phyloP scores from a whole-genome alignment of 2,329 filamentous ascomycete genomes.

The Talaromyces sp. region DNA sequence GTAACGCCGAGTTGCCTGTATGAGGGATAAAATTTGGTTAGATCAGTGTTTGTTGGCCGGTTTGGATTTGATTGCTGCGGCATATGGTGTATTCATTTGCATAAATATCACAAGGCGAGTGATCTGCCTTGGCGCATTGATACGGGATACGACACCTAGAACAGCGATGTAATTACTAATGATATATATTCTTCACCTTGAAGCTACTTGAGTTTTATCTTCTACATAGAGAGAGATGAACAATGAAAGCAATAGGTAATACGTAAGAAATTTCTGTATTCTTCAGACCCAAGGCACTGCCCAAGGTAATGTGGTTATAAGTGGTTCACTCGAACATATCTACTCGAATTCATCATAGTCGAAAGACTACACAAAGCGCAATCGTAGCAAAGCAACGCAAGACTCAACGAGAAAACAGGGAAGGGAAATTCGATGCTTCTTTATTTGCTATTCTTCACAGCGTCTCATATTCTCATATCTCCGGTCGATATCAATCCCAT shows the following conservation, averaged over 20 bases:
- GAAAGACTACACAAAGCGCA: neutral
- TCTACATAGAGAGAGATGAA: too few species aligned
- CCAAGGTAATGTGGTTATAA: too few species aligned
- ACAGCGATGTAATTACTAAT: constrained; percentile 27
- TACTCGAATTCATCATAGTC: neutral
- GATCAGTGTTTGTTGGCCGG: too few species aligned
- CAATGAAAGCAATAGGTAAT: too few species aligned
- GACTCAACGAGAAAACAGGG: constrained; percentile 1
- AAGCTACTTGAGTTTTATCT: neutral
- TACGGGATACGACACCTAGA: neutral
- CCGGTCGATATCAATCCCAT: constrained; percentile 7
- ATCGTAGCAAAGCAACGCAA: neutral
- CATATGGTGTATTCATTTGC: too few species aligned
- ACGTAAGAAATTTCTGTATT: too few species aligned
- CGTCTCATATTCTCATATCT: constrained; percentile 23
- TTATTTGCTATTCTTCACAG: constrained; percentile 29
- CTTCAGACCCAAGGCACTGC: too few species aligned
- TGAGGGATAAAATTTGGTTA: too few species aligned
- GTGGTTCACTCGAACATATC: too few species aligned
- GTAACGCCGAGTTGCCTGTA: constrained; percentile 69
- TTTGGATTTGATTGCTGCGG: neutral
- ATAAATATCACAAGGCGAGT: too few species aligned
- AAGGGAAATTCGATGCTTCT: constrained; percentile 19
- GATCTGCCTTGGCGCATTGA: neutral
- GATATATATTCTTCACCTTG: constrained; percentile 7